Conservation (phyloP, 371 early-diverging fungal genomes). For the Mucor indicus region DNA sequence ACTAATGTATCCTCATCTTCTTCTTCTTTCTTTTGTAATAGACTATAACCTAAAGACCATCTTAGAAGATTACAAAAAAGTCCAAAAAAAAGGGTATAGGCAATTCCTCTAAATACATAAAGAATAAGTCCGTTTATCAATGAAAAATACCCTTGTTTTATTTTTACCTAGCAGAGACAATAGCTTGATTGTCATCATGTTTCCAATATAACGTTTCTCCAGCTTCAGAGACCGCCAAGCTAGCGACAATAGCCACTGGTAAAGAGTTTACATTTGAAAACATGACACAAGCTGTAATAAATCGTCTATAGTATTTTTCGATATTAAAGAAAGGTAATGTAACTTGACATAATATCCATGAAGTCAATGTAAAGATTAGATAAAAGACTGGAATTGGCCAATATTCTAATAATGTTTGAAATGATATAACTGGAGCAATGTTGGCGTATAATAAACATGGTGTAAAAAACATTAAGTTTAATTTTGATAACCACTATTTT, state of each 20-base stretch:
- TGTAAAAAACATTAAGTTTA: slow-evolving; percentile 63
- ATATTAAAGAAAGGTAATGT: slow-evolving; percentile 44
- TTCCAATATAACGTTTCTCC: slow-evolving; percentile 58
- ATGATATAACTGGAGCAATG: slow-evolving; percentile 56
- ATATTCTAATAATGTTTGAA: slow-evolving; percentile 54
- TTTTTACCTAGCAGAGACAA: slow-evolving; percentile 61
- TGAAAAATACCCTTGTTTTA: not conserved
- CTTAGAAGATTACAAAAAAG: slow-evolving; percentile 73
- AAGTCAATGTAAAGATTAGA: slow-evolving; percentile 41
- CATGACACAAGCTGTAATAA: slow-evolving; percentile 65
- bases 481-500: slow-evolving; percentile 53
- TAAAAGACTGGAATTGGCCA: slow-evolving; percentile 77
- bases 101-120: slow-evolving; percentile 53
- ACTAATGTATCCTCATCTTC: slow-evolving; percentile 24
- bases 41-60: slow-evolving; percentile 73
- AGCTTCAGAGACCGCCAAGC: slow-evolving; percentile 65
- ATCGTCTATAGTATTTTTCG: slow-evolving; percentile 44
- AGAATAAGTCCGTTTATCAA: not conserved
- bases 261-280: slow-evolving; percentile 73
- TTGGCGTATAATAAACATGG: slow-evolving; percentile 64
- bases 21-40: slow-evolving; percentile 39
- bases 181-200: slow-evolving; percentile 55
- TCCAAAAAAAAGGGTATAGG: slow-evolving; percentile 74
- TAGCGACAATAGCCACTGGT: slow-evolving; percentile 69
- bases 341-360: slow-evolving; percentile 13